phyloP scores from a whole-genome alignment of 176 grass and related monocot genomes.

The Aegilops sharonensis region DNA sequence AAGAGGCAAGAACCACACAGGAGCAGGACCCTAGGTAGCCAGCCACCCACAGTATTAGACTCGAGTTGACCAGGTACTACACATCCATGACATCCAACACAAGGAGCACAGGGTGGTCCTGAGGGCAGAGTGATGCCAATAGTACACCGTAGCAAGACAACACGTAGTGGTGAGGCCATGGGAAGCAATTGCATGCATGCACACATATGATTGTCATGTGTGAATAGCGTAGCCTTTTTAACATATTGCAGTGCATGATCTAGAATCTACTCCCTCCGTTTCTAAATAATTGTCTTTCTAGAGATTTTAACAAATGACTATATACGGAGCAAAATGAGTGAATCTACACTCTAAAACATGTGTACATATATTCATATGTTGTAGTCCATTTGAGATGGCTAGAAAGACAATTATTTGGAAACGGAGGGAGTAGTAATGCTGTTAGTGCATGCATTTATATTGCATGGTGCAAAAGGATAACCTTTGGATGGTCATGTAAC shows the following conservation, averaged over 20 bases:
- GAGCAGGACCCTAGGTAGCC: not conserved
- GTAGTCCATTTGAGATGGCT: no score
- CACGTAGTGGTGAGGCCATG: slow-evolving; percentile 14
- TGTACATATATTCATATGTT: no score
- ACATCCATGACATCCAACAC: not conserved
- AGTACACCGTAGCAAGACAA: not conserved
- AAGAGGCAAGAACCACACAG: not conserved
- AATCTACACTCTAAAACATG: no score
- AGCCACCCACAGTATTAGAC: not conserved
- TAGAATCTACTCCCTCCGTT: not conserved
- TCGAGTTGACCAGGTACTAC: not conserved
- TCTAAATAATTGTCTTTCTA: no score
- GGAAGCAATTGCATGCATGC: not conserved
- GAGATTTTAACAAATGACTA: no score
- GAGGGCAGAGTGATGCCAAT: not conserved
- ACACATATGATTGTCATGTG: not conserved
- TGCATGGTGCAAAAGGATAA: not conserved
- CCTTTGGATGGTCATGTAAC: not conserved
- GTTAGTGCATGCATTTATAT: not conserved
- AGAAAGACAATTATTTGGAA: no score
- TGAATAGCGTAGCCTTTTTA: slow-evolving; percentile 27
- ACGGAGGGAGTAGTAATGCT: not conserved
- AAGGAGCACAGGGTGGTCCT: slow-evolving; percentile 7
- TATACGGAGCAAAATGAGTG: no score
- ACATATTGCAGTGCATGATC: not conserved